Conservation (phyloP, 257 asterid species). For the Penstemon barbatus region DNA sequence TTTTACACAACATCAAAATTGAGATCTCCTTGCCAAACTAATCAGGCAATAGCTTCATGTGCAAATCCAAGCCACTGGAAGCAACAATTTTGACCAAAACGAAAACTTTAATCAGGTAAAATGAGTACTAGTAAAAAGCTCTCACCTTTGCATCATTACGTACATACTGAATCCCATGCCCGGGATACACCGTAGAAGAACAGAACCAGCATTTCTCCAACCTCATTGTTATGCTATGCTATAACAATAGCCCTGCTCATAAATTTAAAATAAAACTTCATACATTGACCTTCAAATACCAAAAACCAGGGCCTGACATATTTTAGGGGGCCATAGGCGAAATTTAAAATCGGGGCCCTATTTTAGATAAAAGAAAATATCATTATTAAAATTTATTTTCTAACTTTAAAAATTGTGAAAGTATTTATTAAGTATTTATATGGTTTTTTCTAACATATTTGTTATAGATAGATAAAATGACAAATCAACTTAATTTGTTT, state of each 20-base stretch:
- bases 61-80: slow-evolving; percentile 2
- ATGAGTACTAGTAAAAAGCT: neutral
- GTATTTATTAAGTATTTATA: no score
- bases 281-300: no score
- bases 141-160: slow-evolving; percentile 87
- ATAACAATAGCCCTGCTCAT: slow-evolving; percentile 17
- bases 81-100: neutral
- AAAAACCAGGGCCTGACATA: no score
- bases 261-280: neutral
- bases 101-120: neutral
- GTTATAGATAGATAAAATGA: no score
- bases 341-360: no score
- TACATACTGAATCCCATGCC: slow-evolving; percentile 89
- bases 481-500: no score
- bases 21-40: neutral
- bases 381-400: no score
- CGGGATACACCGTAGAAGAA: slow-evolving; percentile 79
- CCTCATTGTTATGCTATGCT: slow-evolving; percentile 53
- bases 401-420: no score
- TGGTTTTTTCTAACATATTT: no score
- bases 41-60: neutral
- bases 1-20: neutral
- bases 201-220: slow-evolving; percentile 95
- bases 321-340: no score
- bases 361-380: no score